Percentiles rank a stretch among this genome's conserved stretches.
These are phyloP conservation scores for Zymoseptoria ardabiliae DNA, from an alignment of 2,329 filamentous ascomycete species.

Conservation along the genomic window DNA sequence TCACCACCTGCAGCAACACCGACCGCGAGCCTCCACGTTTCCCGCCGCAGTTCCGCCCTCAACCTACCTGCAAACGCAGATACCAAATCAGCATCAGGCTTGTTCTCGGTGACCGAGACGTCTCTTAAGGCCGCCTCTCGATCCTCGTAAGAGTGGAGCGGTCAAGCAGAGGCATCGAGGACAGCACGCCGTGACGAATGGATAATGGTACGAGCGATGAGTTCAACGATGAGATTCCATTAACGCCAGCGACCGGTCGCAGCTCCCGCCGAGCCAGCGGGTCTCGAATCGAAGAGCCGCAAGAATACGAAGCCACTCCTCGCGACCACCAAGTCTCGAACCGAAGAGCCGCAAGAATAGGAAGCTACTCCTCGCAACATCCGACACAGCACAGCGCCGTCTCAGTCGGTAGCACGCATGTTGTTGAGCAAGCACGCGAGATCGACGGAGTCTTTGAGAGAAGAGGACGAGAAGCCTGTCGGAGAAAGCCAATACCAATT, in stretches of 20 bases:
- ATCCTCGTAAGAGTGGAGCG: conserved; percentile 75
- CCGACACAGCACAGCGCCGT: conserved; percentile 29
- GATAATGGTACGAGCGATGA: conserved; percentile 53
- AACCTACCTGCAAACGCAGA: no score
- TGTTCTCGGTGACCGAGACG: no score
- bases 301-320: conserved; percentile 25
- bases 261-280: conserved; percentile 25
- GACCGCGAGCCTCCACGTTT: no score
- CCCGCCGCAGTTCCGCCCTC: no score
- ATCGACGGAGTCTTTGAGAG: conserved; percentile 29
- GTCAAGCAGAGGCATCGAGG: conserved; percentile 75
- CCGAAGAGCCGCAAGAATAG: conserved; percentile 34
- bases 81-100: no score
- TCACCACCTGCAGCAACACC: no score
- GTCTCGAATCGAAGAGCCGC: conserved; percentile 34
- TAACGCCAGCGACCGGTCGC: conserved; percentile 22
- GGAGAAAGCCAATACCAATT: no score
- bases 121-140: no score
- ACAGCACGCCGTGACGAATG: conserved; percentile 52
- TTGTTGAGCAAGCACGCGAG: conserved; percentile 39
- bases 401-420: conserved; percentile 21
- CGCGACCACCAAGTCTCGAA: conserved; percentile 24
- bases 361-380: conserved; percentile 22
- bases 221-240: conserved; percentile 36
- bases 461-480: conserved; percentile 43